Base-by-base conservation (phyloP, 108 stramenopile genomes). In the Skeletonema tropicum region DNA sequence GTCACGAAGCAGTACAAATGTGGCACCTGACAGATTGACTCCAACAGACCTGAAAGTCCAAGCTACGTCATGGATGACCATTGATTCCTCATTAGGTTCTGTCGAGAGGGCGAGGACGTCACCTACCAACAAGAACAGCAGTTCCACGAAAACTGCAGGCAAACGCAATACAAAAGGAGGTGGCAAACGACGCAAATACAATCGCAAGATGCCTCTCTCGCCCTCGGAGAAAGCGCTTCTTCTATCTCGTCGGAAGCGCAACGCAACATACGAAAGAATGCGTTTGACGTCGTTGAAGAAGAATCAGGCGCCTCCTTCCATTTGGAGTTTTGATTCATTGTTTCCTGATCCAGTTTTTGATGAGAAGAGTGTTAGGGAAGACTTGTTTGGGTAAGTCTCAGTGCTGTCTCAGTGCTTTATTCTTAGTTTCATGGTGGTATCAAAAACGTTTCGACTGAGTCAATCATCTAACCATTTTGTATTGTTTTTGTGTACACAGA, bases 241-340 rank as follows among this genome's bases (percentile, higher is more conserved):
- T 6, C 48, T 75, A 19, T 15, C 57, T 2, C 81, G 81, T 26
- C 64, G 57, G 33, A 67, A 79, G 35, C 89, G 93, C 25, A 89
- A 90, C 66, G 82, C 70, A 6, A 75, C 85, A 32, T 94, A 91
- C 73, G 89, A 94, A 65, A 69, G 72, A 65, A 79, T 94, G 63
- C 71, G 82, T 6, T 41, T 61, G 9, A 52, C 33, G 7, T 69
- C 77, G 5, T 62, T 80, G 17, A 68, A 65, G 19, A 80, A 63
- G 6, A 73, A 62, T 25, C 67, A 76, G 31, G 87, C 77, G 10
- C 75, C 83, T 10, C 86, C 89, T 0, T 85, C 68, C 57, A 88
- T 96, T 38, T 96, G 92, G 92, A 84, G 82, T 42, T 96, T 96
- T 68, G 94, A 96, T 57, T 79, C 74, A 21, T 72, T 96, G 8